Percentiles rank a stretch among this genome's conserved stretches.
phyloP scores from a whole-genome alignment of 768 basidiomycete species.

The Mycena olivaceomarginata region DNA sequence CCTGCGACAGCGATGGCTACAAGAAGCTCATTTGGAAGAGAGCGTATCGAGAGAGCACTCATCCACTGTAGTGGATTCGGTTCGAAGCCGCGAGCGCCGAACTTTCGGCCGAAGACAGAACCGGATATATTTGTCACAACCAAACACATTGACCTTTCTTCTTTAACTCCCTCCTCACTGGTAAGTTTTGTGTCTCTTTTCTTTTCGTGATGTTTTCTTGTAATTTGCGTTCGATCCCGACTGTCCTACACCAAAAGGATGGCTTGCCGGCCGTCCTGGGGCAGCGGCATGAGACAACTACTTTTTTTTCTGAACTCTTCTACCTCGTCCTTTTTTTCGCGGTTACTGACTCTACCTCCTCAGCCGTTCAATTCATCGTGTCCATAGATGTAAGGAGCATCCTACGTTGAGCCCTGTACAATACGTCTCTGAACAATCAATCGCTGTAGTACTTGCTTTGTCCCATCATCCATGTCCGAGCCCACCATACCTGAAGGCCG shows the following conservation, averaged over 20 bases:
- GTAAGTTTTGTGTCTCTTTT: conserved; percentile 32
- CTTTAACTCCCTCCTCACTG: neutral
- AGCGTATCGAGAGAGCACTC: too few relatives aligned
- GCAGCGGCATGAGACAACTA: conserved; percentile 83
- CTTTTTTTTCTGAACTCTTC: conserved; percentile 66
- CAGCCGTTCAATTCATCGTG: conserved; percentile 34
- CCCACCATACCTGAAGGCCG: conserved; percentile 38
- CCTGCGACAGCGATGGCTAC: too few relatives aligned
- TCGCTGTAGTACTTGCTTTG: conserved; percentile 24
- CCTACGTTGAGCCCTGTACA: conserved; percentile 14
- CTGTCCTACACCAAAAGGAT: conserved; percentile 80
- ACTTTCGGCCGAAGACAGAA: too few relatives aligned
- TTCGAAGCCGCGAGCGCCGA: too few relatives aligned
- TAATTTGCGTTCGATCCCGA: conserved; percentile 94
- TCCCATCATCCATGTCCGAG: conserved; percentile 31
- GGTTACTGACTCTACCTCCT: conserved; percentile 44
- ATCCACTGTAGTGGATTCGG: too few relatives aligned
- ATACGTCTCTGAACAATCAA: conserved; percentile 44
- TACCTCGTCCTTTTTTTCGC: conserved; percentile 7
- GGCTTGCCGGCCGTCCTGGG: conserved; percentile 87
- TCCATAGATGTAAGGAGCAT: conserved; percentile 55
- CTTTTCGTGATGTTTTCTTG: conserved; percentile 73
- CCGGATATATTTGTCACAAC: too few relatives aligned
- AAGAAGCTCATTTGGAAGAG: too few relatives aligned
- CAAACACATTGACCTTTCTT: conserved; percentile 3